These are phyloP conservation scores for Cucurbita maxima DNA, from an alignment of 306 rosid genomes.

Conservation along the genomic window DNA sequence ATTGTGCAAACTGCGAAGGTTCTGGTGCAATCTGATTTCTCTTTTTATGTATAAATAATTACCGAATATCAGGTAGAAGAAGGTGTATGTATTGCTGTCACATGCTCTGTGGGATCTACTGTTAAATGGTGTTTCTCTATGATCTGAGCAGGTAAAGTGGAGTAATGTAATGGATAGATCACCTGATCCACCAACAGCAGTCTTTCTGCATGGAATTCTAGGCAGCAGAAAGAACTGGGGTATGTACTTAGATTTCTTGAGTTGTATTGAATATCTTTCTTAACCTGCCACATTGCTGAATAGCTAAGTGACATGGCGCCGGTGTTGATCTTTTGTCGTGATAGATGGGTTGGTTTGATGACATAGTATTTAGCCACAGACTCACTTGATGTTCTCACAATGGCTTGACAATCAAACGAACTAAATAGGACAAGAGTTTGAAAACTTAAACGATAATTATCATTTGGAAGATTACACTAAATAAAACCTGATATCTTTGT, in stretches of 20 bases:
- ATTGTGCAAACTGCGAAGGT: not conserved
- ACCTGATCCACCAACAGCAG: conserved; percentile 86
- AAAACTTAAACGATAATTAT: not conserved
- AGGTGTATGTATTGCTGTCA: not conserved
- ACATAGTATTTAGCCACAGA: not conserved
- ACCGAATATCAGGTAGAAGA: not conserved
- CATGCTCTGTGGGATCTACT: not conserved
- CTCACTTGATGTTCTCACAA: conserved; percentile 1
- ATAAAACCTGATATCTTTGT: not conserved
- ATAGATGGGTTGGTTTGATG: not conserved
- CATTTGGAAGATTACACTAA: not conserved
- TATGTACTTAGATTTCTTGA: conserved; percentile 16
- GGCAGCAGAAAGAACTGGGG: conserved; percentile 98
- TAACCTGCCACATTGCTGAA: not conserved
- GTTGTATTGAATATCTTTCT: not conserved
- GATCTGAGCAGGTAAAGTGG: conserved; percentile 63
- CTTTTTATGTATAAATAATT: not conserved
- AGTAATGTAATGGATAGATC: conserved; percentile 47
- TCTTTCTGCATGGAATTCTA: conserved; percentile 78
- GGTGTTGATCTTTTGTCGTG: not conserved
- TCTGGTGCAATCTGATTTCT: not conserved
- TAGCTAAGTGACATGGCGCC: not conserved
- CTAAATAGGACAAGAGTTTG: not conserved
- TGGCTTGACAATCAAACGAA: not conserved
- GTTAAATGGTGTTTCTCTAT: not conserved